Conservation (phyloP, 208 protist genomes). For the Leishmania aethiopica region DNA sequence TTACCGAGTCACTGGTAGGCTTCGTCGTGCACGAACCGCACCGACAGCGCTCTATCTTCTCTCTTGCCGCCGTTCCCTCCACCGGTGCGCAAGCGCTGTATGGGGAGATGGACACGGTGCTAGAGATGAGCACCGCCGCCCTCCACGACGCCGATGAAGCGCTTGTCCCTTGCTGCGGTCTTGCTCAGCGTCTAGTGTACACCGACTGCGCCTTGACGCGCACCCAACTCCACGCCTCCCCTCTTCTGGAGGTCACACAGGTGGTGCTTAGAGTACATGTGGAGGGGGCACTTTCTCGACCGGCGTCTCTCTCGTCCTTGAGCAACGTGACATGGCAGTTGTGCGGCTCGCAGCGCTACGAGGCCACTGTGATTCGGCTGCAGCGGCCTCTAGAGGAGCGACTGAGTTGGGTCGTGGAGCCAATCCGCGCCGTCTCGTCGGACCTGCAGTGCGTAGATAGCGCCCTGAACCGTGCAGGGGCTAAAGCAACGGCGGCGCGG, state of each 20-base stretch:
- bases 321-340: constrained; percentile 13
- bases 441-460: background rate
- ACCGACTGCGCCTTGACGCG: constrained; percentile 30
- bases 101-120: constrained; percentile 25
- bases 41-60: constrained; percentile 17
- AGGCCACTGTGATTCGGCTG: background rate
- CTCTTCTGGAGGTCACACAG: constrained; percentile 11
- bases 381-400: background rate
- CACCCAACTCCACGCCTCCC: constrained; percentile 3
- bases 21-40: constrained; percentile 9
- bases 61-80: constrained; percentile 6
- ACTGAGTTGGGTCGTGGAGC: constrained; percentile 20
- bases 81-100: background rate
- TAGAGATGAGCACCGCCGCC: constrained; percentile 34
- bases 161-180: constrained; percentile 37
- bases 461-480: background rate
- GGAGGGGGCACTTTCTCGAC: constrained; percentile 16
- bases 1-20: constrained; percentile 10
- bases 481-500: background rate
- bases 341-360: constrained; percentile 29
- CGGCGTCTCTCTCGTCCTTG: background rate
- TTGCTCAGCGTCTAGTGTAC: constrained; percentile 43
- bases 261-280: constrained; percentile 20
- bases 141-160: constrained; percentile 35
- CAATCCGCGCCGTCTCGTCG: constrained; percentile 5